Percentiles rank a stretch among this genome's conserved stretches.
Evolutionary conservation across 768 basidiomycete species (phyloP).

Genomic region (Mycena kentingensis): DNA sequence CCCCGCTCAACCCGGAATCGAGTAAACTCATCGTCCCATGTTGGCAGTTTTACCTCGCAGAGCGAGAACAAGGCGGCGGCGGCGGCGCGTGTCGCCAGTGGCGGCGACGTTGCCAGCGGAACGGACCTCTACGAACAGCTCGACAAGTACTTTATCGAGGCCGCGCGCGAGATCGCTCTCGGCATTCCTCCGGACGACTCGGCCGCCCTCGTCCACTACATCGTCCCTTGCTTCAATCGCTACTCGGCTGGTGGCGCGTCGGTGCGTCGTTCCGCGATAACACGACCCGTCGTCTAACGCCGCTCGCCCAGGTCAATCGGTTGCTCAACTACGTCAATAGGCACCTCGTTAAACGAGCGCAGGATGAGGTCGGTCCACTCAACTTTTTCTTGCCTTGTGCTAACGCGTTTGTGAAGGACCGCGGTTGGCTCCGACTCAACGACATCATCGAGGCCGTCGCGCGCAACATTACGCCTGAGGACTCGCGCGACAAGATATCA

Average conservation of each 20-base stretch:
- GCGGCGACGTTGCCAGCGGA: slow-evolving; percentile 45
- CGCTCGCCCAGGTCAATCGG: slow-evolving; percentile 67
- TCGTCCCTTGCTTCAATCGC: slow-evolving; percentile 70
- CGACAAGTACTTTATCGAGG: slow-evolving; percentile 68
- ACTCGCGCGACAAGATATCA: slow-evolving; percentile 62
- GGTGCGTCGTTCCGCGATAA: too few species aligned
- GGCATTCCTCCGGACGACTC: slow-evolving; percentile 68
- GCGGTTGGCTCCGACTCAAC: slow-evolving; percentile 70
- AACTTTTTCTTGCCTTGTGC: background rate
- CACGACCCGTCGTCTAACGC: too few species aligned
- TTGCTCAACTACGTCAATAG: slow-evolving; percentile 73
- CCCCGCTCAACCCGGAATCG: slow-evolving; percentile 5
- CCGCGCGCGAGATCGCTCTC: slow-evolving; percentile 60
- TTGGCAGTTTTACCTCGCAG: slow-evolving; percentile 59
- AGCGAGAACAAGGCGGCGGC: slow-evolving; percentile 44
- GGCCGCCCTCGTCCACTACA: slow-evolving; percentile 61
- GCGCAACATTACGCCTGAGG: slow-evolving; percentile 49
- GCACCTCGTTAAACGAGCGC: slow-evolving; percentile 62
- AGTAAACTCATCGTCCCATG: slow-evolving; percentile 22
- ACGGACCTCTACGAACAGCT: slow-evolving; percentile 74
- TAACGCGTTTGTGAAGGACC: slow-evolving; percentile 64
- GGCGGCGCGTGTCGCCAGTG: slow-evolving; percentile 25
- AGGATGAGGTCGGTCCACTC: too few species aligned
- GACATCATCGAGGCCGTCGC: slow-evolving; percentile 66
- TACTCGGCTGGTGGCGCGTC: slow-evolving; percentile 68